phyloP scores from a whole-genome alignment of 2,329 filamentous ascomycete species.

The Penicillium griseofulvum region DNA sequence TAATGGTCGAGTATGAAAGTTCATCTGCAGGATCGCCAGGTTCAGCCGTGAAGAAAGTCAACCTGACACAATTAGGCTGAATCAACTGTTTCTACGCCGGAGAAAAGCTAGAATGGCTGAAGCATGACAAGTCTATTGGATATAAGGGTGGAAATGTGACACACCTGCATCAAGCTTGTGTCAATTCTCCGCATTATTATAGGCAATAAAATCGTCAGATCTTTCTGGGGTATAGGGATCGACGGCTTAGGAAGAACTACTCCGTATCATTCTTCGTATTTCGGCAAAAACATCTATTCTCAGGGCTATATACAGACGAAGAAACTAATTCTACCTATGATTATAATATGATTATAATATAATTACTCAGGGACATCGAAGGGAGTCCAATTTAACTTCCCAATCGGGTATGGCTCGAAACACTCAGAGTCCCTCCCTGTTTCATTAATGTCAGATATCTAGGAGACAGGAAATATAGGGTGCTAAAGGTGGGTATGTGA shows the following conservation, averaged over 20 bases:
- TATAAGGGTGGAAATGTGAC: not conserved
- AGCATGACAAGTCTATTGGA: not conserved
- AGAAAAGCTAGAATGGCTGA: not conserved
- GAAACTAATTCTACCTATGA: not conserved
- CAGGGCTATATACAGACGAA: not conserved
- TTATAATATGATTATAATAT: no score
- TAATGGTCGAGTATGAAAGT: conserved; percentile 6
- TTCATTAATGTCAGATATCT: not conserved
- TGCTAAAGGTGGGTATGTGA: not conserved
- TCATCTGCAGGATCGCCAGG: not conserved
- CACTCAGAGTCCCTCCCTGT: not conserved
- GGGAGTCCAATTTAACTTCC: not conserved
- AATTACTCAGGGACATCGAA: not conserved
- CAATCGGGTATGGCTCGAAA: conserved; percentile 2
- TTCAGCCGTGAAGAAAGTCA: conserved; percentile 14
- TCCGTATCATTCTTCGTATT: not conserved
- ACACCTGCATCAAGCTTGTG: not conserved
- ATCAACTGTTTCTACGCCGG: conserved; percentile 5
- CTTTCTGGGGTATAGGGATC: not conserved
- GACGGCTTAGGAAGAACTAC: not conserved
- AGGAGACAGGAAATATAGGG: not conserved
- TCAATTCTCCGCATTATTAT: conserved; percentile 3
- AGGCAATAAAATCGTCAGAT: not conserved
- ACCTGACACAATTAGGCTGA: conserved; percentile 12
- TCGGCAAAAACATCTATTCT: not conserved